These are phyloP conservation scores for Apiospora sp. DNA, from an alignment of 2,329 filamentous ascomycete genomes.

Conservation along the genomic window DNA sequence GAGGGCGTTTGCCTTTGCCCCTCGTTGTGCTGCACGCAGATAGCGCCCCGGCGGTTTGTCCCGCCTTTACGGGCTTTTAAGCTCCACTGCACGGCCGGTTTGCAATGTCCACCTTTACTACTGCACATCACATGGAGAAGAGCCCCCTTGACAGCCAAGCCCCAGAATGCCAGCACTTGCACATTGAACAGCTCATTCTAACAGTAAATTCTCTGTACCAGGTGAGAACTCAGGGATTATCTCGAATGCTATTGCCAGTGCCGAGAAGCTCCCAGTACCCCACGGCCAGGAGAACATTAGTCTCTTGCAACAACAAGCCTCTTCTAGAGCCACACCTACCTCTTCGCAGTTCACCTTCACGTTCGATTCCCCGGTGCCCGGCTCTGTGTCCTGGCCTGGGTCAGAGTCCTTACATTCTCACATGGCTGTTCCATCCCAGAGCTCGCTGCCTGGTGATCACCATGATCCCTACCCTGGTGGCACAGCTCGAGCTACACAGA, in stretches of 20 bases:
- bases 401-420: slow-evolving; percentile 45
- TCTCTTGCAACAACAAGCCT: slow-evolving; percentile 74
- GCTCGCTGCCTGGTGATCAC: slow-evolving; percentile 30
- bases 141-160: neutral
- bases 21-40: slow-evolving; percentile 7
- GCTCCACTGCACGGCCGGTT: slow-evolving; percentile 16
- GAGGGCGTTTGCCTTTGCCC: neutral
- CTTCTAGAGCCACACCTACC: slow-evolving; percentile 66
- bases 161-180: neutral
- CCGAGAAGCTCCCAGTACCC: slow-evolving; percentile 71
- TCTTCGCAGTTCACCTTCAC: slow-evolving; percentile 95
- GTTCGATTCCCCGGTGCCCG: slow-evolving; percentile 88
- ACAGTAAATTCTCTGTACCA: slow-evolving; percentile 28
- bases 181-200: slow-evolving; percentile 22
- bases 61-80: slow-evolving; percentile 19
- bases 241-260: slow-evolving; percentile 89
- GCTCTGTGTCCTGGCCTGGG: slow-evolving; percentile 78
- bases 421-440: slow-evolving; percentile 39
- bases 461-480: slow-evolving; percentile 31
- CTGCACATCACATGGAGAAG: slow-evolving; percentile 18
- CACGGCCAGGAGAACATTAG: slow-evolving; percentile 81
- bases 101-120: slow-evolving; percentile 17
- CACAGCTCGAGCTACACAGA: slow-evolving; percentile 29
- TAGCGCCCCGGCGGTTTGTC: slow-evolving; percentile 14
- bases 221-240: slow-evolving; percentile 78